Conservation (phyloP, 1,284 basidiomycete genomes). For the Apiotrichum mycotoxinovorans region DNA sequence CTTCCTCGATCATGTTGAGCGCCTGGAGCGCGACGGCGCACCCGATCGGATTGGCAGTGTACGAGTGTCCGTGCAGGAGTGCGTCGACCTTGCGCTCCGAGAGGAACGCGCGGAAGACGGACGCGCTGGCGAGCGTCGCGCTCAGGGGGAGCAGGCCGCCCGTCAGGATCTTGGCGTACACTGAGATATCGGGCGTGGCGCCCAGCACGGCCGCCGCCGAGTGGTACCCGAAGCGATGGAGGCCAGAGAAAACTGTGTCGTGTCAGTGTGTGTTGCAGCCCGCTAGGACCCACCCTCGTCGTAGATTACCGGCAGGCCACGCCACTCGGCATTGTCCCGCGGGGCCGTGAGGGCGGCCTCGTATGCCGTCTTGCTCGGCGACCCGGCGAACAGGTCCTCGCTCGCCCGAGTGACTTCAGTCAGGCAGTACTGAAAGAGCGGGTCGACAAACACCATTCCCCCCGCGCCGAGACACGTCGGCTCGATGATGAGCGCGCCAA, state of each 20-base stretch:
- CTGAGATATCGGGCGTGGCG: conserved; percentile 76
- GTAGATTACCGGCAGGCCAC: conserved; percentile 83
- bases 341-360: background rate
- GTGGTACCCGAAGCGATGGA: conserved; percentile 77
- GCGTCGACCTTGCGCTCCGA: conserved; percentile 73
- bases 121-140: conserved; percentile 72
- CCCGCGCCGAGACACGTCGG: conserved; percentile 93
- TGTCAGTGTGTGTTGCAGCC: conserved; percentile 1
- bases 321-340: conserved; percentile 47
- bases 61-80: conserved; percentile 90
- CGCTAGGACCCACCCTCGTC: conserved; percentile 62
- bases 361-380: background rate
- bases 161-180: conserved; percentile 90
- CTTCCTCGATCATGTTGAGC: conserved; percentile 61
- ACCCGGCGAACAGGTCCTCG: conserved; percentile 50
- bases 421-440: conserved; percentile 86
- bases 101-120: conserved; percentile 76
- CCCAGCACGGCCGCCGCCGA: conserved; percentile 66
- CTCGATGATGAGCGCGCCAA: conserved; percentile 78
- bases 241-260: conserved; percentile 75
- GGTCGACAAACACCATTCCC: conserved; percentile 97
- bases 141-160: conserved; percentile 87
- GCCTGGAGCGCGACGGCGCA: conserved; percentile 86
- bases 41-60: conserved; percentile 86
- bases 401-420: conserved; percentile 71